A percentile compares a stretch with the other conserved stretches of the same genome.
phyloP scores from a whole-genome alignment of 345 rosid genomes.

The Zanthoxylum bungeanum region DNA sequence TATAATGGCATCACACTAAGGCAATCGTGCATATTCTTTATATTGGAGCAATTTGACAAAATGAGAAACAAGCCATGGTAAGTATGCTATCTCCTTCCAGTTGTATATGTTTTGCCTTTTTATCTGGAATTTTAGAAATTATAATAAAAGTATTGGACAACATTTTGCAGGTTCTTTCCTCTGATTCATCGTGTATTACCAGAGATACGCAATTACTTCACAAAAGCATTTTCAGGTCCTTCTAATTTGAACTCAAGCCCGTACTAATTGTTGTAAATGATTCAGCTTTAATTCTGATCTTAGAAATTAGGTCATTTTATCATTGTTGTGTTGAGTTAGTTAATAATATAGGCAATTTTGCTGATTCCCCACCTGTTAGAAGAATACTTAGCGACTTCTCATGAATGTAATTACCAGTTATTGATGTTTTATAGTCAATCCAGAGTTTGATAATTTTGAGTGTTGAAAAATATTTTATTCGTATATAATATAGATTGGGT shows the following conservation, averaged over 20 bases:
- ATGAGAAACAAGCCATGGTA: conserved; percentile 64
- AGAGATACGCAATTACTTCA: conserved; percentile 44
- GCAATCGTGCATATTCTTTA: conserved; percentile 62
- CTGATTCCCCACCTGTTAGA: neutral
- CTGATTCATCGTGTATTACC: conserved; percentile 48
- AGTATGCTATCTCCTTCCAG: conserved; percentile 20
- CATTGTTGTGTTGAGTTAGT: neutral
- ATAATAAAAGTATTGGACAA: neutral
- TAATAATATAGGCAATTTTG: conserved; percentile 4
- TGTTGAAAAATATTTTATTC: too few relatives aligned
- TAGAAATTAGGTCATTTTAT: conserved; percentile 7
- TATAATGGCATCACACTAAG: conserved; percentile 54
- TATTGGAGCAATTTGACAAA: conserved; percentile 48
- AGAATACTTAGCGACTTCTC: neutral
- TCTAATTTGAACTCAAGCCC: conserved; percentile 23
- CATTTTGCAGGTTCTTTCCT: conserved; percentile 47
- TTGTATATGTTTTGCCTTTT: neutral
- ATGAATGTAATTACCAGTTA: neutral
- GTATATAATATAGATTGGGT: too few relatives aligned
- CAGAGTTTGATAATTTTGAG: too few relatives aligned
- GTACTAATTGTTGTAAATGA: conserved; percentile 23
- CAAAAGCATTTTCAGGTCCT: conserved; percentile 36
- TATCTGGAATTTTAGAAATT: neutral
- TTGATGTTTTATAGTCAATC: too few relatives aligned
- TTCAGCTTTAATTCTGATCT: neutral